phyloP scores from a whole-genome alignment of 1,139 yeast species.

The Meyerozyma carpophila region DNA sequence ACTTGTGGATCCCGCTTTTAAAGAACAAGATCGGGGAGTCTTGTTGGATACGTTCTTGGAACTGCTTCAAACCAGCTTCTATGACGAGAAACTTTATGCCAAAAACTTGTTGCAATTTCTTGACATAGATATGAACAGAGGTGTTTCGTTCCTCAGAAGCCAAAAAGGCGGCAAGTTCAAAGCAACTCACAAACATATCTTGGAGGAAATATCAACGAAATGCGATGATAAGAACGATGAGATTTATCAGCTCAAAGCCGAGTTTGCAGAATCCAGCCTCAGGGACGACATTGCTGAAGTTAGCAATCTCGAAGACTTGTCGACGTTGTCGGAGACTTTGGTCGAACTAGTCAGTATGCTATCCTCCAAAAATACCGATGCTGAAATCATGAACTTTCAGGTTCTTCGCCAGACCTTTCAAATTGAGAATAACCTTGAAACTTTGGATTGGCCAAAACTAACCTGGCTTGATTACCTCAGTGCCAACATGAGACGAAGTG shows the following conservation, averaged over 20 bases:
- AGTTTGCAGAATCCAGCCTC: conserved; percentile 30
- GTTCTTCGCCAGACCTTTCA: conserved; percentile 23
- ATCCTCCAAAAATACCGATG: conserved; percentile 12
- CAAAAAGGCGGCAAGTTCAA: conserved; percentile 22
- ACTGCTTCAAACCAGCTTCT: conserved; percentile 12
- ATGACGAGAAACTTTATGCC: conserved; percentile 20
- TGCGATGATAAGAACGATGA: conserved; percentile 15
- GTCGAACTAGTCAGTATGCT: conserved; percentile 9
- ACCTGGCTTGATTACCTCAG: conserved; percentile 34
- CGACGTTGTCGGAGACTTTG: conserved; percentile 9
- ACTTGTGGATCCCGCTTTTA: background rate
- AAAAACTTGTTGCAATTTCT: conserved; percentile 26
- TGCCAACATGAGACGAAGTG: conserved; percentile 20
- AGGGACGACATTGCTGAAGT: conserved; percentile 11
- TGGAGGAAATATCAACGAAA: conserved; percentile 23
- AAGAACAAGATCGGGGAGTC: background rate
- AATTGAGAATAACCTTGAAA: conserved; percentile 25
- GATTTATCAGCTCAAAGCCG: conserved; percentile 27
- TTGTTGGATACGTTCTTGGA: conserved; percentile 6
- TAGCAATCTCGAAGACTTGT: conserved; percentile 1
- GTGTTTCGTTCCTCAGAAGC: conserved; percentile 26
- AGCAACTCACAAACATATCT: conserved; percentile 25
- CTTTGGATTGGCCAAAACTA: conserved; percentile 31
- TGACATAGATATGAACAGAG: conserved; percentile 21
- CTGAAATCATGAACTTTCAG: conserved; percentile 18